Base-by-base conservation (phyloP, 2,329 filamentous ascomycete species). In the Penicillium vulpinum region DNA sequence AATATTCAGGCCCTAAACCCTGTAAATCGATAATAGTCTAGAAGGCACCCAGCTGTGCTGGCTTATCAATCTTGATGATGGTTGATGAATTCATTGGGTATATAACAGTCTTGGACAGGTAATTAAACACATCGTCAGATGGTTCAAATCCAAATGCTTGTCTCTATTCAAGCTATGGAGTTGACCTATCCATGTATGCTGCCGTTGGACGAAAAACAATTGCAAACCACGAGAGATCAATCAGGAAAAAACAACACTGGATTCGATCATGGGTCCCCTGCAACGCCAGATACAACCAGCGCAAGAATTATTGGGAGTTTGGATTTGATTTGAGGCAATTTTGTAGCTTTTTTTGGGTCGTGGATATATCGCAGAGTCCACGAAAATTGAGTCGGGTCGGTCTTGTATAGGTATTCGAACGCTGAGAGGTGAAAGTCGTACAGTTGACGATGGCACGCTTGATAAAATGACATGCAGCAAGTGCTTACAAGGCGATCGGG, bases 1-100 rank as follows among this genome's bases (percentile, higher is more conserved):
- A 35, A 24, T 5, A 24, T 22, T 9, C 8, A 31, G 21, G 5
- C 21, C 22, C 7, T 8, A 22, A 16, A 16, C 2, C 4, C 38
- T n/a, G 6, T 9, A 41, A 43, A 9, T 22, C 35, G 24, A 16
- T 46, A n/a, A 46, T 16, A 8, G 28, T 24, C 9, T 46, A 33
- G 18, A 24, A 4, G 8, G 29, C 5, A 35, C 15, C n/a, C 18
- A n/a, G 18, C 9, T 39, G 41, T 16, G 46, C 21, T 40, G 43
- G 9, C 3, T 16, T 46, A 46, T 45, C 28, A 18, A 31, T 45
- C 11, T 29, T 39, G 47, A 36, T 36, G 48, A 45, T 21, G 8
- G 13, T 39, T 55, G 48, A 48, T 48, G 18, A 54, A 54, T 61
- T 64, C 38, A 62, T 63, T 62, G 62, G 62, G 62, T 64, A 64